phyloP scores from a whole-genome alignment of 352 stramenopile species.

The Pythium angustatum region DNA sequence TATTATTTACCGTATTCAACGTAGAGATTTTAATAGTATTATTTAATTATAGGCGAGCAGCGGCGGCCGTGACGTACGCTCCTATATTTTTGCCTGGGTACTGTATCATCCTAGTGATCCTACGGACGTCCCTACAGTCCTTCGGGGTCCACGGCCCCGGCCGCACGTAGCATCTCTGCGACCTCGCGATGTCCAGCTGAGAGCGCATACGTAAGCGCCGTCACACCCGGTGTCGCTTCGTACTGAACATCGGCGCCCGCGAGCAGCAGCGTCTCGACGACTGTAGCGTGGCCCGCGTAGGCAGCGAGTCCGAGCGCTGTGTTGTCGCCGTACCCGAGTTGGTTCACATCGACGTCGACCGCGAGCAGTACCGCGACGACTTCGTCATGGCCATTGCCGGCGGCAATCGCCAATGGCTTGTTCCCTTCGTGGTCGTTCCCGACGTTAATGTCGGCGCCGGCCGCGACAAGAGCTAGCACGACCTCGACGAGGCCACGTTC shows the following conservation, averaged over 20 bases:
- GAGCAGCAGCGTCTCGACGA: not conserved
- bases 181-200: slow-evolving; percentile 15
- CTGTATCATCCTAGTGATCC: too few relatives aligned
- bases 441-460: not conserved
- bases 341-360: not conserved
- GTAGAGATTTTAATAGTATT: too few relatives aligned
- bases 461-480: not conserved
- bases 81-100: too few relatives aligned
- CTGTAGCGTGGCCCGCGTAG: not conserved
- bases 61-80: too few relatives aligned
- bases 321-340: not conserved
- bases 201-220: not conserved
- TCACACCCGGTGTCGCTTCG: not conserved
- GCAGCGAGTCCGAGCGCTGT: not conserved
- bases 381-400: not conserved
- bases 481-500: not conserved
- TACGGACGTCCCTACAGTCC: too few relatives aligned
- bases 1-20: too few relatives aligned
- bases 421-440: not conserved
- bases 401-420: too few relatives aligned
- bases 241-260: not conserved
- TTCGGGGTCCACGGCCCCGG: too few relatives aligned
- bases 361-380: not conserved
- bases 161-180: not conserved
- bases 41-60: too few relatives aligned